phyloP scores from a whole-genome alignment of 2,329 filamentous ascomycete species.

The Exophiala sp. region DNA sequence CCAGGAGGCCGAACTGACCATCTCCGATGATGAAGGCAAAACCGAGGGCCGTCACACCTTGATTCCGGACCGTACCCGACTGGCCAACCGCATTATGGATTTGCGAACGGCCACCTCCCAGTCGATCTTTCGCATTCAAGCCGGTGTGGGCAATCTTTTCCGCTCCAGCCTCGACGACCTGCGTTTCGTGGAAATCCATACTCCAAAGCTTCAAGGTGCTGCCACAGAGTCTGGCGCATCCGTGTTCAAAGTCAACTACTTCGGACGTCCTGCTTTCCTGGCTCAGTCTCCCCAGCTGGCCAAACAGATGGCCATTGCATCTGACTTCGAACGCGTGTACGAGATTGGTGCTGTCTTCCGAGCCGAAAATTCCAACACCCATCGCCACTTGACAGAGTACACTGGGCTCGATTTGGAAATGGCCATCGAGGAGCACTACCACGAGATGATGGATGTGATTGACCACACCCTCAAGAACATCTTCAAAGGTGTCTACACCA shows the following conservation, averaged over 20 bases:
- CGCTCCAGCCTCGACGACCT: constrained; percentile 65
- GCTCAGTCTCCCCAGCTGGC: constrained; percentile 87
- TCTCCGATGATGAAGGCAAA: constrained; percentile 50
- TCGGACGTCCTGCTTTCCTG: constrained; percentile 76
- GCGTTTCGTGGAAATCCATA: constrained; percentile 88
- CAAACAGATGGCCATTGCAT: constrained; percentile 87
- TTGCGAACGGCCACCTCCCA: constrained; percentile 81
- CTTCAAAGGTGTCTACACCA: constrained; percentile 63
- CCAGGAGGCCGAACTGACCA: constrained; percentile 61
- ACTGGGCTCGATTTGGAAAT: constrained; percentile 91
- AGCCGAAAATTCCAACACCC: constrained; percentile 92
- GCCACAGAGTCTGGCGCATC: constrained; percentile 88
- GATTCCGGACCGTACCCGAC: constrained; percentile 66
- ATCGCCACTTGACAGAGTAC: constrained; percentile 89
- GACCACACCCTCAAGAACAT: constrained; percentile 78
- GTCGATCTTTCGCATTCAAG: constrained; percentile 79
- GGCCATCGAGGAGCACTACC: constrained; percentile 81
- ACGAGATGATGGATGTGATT: constrained; percentile 74
- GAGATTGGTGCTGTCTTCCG: constrained; percentile 88
- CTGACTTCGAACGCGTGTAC: constrained; percentile 83
- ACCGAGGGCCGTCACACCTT: constrained; percentile 53
- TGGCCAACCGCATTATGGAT: constrained; percentile 74
- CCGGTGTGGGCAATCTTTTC: constrained; percentile 73
- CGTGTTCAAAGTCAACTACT: constrained; percentile 90
- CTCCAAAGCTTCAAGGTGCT: constrained; percentile 80